Evolutionary conservation across 495 filamentous ascomycete genomes (phyloP), one percentile per base, ranked within the genome.

Genomic region (Talaromyces proteolyticus): DNA sequence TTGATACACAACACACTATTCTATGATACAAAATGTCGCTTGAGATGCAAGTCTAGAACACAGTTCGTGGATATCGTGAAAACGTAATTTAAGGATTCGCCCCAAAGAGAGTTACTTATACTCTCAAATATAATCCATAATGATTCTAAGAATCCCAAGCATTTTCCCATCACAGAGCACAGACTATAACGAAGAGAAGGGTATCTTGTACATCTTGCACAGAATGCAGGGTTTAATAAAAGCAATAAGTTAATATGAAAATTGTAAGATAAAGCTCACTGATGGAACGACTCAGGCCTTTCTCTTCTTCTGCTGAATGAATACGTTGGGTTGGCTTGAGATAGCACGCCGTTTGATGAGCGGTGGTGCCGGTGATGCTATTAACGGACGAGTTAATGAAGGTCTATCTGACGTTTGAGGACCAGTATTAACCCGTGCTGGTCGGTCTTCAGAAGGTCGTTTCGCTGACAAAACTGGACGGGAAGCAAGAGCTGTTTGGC

Each of bases 261-360:
- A n/a, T n/a, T n/a, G n/a, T n/a, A n/a, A n/a, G n/a, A n/a, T n/a
- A n/a, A 34, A 34, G 29, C 14, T 8, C 14, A 2, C 8, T 34
- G 14, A 14, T 34, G 14, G 29, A 10, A 14, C 1, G 29, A 14
- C 14, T 41, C 22, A 49, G 5, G 14, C 36, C 6, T 58, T 66
- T 44, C 58, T 67, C 16, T 63, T 66, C 51, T 70, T 72, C 7
- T 66, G 64, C 18, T 65, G 69, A 37, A 73, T 68, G 53, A 74
- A 72, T 2, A 72, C 53, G 50, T 57, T 69, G 2, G 62, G 64
- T 12, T 49, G 29, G 26, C 34, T 49, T n/a, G 36, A 14, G 0
- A 63, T 49, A 5, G 64, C 56, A 42, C 69, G 57, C 45, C 68
- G 70, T 18, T 64, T 63, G 26, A 65, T 51, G 3, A 60, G 40